A percentile compares a stretch with the other conserved stretches of the same genome.
Evolutionary conservation across 192 early-diverging fungal genomes (phyloP).

Genomic region (Chytriomyces sp.): DNA sequence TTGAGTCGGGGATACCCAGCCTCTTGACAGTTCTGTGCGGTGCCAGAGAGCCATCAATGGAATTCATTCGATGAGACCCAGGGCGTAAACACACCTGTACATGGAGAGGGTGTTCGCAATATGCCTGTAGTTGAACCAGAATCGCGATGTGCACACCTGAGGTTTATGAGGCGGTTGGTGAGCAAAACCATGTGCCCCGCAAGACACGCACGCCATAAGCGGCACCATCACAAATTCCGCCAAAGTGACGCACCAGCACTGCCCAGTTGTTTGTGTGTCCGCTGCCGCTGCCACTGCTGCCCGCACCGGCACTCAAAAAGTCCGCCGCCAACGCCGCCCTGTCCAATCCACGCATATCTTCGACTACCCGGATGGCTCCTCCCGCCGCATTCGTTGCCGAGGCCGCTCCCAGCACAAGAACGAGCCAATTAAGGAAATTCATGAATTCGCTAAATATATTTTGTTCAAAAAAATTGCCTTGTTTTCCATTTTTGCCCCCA

Average conservation of each 20-base stretch:
- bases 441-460: too few species aligned
- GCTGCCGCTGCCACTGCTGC: conserved; percentile 24
- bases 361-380: not conserved
- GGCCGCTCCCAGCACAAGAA: not conserved
- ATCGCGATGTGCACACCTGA: conserved; percentile 93
- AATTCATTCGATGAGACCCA: not conserved
- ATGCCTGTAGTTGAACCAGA: conserved; percentile 99
- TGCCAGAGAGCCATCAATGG: not conserved
- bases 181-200: not conserved
- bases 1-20: conserved; percentile 96
- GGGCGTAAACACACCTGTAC: conserved; percentile 60
- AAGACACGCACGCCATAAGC: conserved; percentile 5
- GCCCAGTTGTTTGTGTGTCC: conserved; percentile 98
- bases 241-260: conserved; percentile 73
- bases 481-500: too few species aligned
- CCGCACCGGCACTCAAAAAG: not conserved
- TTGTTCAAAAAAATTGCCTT: too few species aligned
- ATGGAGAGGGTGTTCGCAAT: conserved; percentile 98
- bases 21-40: conserved; percentile 84
- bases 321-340: not conserved
- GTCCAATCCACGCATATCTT: not conserved
- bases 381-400: not conserved
- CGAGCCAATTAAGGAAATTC: not conserved
- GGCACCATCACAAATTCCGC: not conserved
- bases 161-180: conserved; percentile 1